Evolutionary conservation across 2,329 filamentous ascomycete genomes (phyloP), one percentile per base, ranked within the genome.

Genomic region (Fulvia fulva): DNA sequence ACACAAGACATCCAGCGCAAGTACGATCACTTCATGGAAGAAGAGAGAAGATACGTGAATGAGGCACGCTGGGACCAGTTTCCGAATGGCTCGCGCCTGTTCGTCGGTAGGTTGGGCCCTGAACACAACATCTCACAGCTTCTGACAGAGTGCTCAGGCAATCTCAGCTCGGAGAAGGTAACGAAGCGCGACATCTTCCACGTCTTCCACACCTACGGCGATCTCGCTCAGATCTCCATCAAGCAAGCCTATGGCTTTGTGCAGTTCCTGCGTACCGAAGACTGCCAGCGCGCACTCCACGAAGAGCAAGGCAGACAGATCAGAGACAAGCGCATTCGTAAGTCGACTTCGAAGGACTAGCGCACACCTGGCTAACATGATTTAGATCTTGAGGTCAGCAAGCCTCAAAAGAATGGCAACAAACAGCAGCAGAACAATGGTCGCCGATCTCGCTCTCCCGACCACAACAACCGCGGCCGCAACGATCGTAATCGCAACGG

Each of bases 191-290:
- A 97, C 74, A 86, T 97, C 8, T 97, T 96, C 75, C 88, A 96
- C 70, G 82, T 93, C 19, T 97, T 99, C 71, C 86, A 91, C 70
- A 83, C 82, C 57, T 92, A 91, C 71, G 94, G 94, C 55, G 87
- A 87, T 61, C 80, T 99, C 49, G 93, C 92, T 1, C 94, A 99
- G 72, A 94, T 97, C 60, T 96, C 91, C 0, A 90, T 97, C 67
- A 97, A 97, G 74, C 91, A 94, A 65, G 92, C 92, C 1, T 97
- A 96, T 74, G 94, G 94, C 1, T 99, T 97, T 71, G 91, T 97
- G 34, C 94, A 97, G 72, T 99, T 95, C 65, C 82, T 96, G 64
- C 87, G 90, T 28, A 78, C 86, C 3, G 80, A 83, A 2, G 87
- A 93, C 69, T 96, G 91, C 63, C 80, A 83, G 57, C 80, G 81